Evolutionary conservation across 345 rosid genomes (phyloP).

Genomic region (Carallia brachiata): DNA sequence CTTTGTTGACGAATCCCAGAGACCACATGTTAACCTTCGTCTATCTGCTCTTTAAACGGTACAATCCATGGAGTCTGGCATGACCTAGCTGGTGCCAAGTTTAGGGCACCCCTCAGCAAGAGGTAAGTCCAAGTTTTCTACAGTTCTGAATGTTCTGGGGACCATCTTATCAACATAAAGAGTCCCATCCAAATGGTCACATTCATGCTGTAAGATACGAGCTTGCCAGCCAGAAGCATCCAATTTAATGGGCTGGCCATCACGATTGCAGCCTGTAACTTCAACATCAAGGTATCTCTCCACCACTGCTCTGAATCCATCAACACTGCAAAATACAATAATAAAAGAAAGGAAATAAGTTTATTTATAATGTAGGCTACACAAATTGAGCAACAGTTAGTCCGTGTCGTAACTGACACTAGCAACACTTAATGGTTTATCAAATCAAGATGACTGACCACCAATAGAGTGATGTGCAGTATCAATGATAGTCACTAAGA

Average conservation of each 20-base stretch:
- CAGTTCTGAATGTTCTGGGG: slow-evolving; percentile 71
- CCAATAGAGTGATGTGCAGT: too few species aligned
- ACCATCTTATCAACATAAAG: slow-evolving; percentile 85
- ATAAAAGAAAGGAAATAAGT: background rate
- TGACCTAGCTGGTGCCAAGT: slow-evolving; percentile 46
- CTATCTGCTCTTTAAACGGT: slow-evolving; percentile 1
- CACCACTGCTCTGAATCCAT: slow-evolving; percentile 82
- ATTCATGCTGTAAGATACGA: slow-evolving; percentile 86
- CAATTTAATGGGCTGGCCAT: slow-evolving; percentile 58
- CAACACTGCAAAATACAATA: slow-evolving; percentile 43
- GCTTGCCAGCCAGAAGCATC: slow-evolving; percentile 95
- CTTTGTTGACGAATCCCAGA: background rate
- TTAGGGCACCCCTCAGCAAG: slow-evolving; percentile 78
- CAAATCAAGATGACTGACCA: background rate
- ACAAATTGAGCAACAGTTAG: background rate
- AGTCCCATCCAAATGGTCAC: slow-evolving; percentile 85
- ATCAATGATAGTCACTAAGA: too few species aligned
- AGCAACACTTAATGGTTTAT: background rate
- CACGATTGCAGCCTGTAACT: slow-evolving; percentile 67
- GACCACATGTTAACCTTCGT: background rate
- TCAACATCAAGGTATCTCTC: slow-evolving; percentile 80
- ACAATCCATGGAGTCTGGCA: background rate
- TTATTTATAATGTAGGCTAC: background rate
- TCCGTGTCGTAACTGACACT: background rate
- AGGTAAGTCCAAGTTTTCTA: slow-evolving; percentile 75